These are phyloP conservation scores for Sclerotinia borealis DNA, from an alignment of 2,329 filamentous ascomycete species.

Conservation along the genomic window DNA sequence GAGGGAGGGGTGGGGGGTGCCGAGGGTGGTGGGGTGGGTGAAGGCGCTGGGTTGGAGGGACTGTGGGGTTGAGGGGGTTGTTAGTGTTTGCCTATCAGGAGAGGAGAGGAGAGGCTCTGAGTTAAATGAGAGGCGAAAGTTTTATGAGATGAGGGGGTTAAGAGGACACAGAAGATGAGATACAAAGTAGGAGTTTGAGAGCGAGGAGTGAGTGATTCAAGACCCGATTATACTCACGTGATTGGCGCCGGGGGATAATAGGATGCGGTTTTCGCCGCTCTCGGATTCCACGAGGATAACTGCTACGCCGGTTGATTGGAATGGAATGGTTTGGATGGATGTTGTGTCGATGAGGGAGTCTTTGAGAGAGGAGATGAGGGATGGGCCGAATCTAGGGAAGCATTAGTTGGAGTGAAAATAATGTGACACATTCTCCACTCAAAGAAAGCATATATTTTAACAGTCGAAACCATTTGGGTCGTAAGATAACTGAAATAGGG, in stretches of 20 bases:
- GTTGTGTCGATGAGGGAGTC: conserved; percentile 56
- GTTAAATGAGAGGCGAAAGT: too few relatives aligned
- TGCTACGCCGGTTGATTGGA: conserved; percentile 60
- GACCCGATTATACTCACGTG: conserved; percentile 28
- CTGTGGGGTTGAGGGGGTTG: conserved; percentile 26
- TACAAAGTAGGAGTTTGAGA: too few relatives aligned
- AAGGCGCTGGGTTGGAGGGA: conserved; percentile 39
- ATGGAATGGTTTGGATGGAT: conserved; percentile 42
- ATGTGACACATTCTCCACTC: background rate
- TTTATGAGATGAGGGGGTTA: too few relatives aligned
- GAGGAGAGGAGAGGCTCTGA: conserved; percentile 28
- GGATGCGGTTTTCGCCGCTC: conserved; percentile 70
- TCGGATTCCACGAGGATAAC: conserved; percentile 70
- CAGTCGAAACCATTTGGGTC: background rate
- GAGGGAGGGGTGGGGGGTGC: conserved; percentile 48
- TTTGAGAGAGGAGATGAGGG: conserved; percentile 53
- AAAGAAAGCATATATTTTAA: background rate
- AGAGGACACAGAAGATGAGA: too few relatives aligned
- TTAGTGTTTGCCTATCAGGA: conserved; percentile 14
- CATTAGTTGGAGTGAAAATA: background rate
- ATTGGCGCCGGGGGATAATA: conserved; percentile 69
- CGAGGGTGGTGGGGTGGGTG: conserved; percentile 30
- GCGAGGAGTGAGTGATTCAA: conserved; percentile 39
- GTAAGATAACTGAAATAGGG: background rate
- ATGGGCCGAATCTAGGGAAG: conserved; percentile 55